Evolutionary conservation across 352 stramenopile genomes (phyloP).

Genomic region (Pythium pyrilobum): DNA sequence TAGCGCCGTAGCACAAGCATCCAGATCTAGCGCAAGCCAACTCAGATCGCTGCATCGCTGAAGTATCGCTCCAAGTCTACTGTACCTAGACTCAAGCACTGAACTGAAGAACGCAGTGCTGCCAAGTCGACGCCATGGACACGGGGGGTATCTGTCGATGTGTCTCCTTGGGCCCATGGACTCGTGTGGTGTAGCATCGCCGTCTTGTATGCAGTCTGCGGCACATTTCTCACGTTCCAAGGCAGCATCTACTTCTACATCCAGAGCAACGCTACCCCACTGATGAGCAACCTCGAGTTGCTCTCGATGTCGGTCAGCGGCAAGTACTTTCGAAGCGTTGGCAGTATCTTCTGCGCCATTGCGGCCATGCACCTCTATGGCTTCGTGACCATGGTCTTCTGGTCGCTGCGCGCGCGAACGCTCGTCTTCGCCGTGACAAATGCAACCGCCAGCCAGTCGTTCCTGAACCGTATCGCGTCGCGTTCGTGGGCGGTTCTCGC

Average conservation of each 20-base stretch:
- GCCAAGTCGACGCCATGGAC: not conserved
- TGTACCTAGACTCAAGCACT: too few relatives aligned
- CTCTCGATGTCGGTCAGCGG: not conserved
- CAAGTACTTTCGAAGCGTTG: slow-evolving; percentile 1
- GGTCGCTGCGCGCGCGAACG: too few relatives aligned
- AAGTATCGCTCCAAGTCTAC: too few relatives aligned
- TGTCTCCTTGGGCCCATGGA: not conserved
- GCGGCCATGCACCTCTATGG: not conserved
- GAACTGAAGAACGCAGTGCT: too few relatives aligned
- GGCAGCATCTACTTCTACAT: slow-evolving; percentile 10
- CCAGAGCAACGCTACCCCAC: not conserved
- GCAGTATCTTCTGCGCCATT: not conserved
- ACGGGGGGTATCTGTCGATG: not conserved
- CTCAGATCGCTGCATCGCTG: too few relatives aligned
- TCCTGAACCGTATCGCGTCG: too few relatives aligned
- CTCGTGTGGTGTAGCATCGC: slow-evolving; percentile 7
- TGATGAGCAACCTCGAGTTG: slow-evolving; percentile 6
- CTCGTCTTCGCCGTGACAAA: too few relatives aligned
- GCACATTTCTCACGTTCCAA: not conserved
- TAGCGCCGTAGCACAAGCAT: too few relatives aligned
- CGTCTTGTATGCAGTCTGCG: slow-evolving; percentile 1
- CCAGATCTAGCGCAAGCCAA: too few relatives aligned
- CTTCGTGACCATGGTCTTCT: not conserved
- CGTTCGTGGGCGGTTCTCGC: too few relatives aligned
- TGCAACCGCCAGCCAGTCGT: too few relatives aligned